A percentile compares a stretch with the other conserved stretches of the same genome.
Evolutionary conservation across 768 basidiomycete genomes (phyloP).

Genomic region (Roridomyces roridus): DNA sequence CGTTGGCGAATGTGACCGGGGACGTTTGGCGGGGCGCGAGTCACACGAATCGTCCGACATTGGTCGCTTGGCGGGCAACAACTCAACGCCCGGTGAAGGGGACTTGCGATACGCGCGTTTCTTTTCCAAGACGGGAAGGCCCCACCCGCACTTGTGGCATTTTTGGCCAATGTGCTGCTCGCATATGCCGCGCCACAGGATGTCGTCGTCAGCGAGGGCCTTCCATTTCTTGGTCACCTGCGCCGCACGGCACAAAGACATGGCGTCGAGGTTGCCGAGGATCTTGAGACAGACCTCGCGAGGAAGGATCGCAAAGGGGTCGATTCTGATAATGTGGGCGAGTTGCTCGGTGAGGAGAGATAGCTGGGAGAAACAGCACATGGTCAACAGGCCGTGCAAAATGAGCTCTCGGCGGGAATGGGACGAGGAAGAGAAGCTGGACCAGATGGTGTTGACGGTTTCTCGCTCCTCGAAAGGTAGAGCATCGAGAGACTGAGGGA

Average conservation of each 20-base stretch:
- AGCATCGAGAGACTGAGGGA: constrained; percentile 81
- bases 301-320: constrained; percentile 91
- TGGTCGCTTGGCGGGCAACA: constrained; percentile 45
- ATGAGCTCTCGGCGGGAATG: constrained; percentile 92
- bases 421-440: constrained; percentile 93
- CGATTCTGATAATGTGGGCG: constrained; percentile 90
- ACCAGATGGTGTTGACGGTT: constrained; percentile 92
- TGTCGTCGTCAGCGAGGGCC: constrained; percentile 89
- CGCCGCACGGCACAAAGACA: constrained; percentile 90
- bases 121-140: constrained; percentile 88
- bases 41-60: constrained; percentile 35
- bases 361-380: constrained; percentile 99
- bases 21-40: constrained; percentile 58
- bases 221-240: constrained; percentile 90
- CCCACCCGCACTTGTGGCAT: constrained; percentile 98
- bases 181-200: constrained; percentile 95
- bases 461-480: constrained; percentile 86
- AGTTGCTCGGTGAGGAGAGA: constrained; percentile 95
- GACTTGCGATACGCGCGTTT: constrained; percentile 54
- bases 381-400: constrained; percentile 94
- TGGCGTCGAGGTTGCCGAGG: constrained; percentile 89
- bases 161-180: constrained; percentile 98
- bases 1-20: constrained; percentile 40
- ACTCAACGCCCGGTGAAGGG: constrained; percentile 13
- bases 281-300: constrained; percentile 89